These are phyloP conservation scores for Clavariopsis aquatica DNA, from an alignment of 495 filamentous ascomycete species.

Conservation along the genomic window DNA sequence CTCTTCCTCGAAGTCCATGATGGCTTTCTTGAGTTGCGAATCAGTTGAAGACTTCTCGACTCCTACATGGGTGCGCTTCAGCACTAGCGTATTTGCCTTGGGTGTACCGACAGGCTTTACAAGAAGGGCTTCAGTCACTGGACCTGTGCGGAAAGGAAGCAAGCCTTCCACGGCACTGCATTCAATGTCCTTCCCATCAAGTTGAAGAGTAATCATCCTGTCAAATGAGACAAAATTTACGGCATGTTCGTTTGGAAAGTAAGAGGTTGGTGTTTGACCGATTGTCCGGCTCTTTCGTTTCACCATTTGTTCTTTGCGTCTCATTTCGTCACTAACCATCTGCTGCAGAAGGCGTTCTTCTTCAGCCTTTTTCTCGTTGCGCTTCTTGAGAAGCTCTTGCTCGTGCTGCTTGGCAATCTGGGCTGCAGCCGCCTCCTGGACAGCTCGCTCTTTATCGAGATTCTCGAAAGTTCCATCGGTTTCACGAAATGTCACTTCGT, in stretches of 20 bases:
- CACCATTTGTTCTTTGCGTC: conserved; percentile 52
- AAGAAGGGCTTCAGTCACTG: conserved; percentile 38
- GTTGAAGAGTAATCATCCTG: conserved; percentile 54
- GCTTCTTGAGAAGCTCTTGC: conserved; percentile 51
- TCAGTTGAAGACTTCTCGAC: conserved; percentile 54
- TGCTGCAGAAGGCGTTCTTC: conserved; percentile 74
- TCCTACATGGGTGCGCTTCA: conserved; percentile 67
- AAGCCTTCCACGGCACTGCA: conserved; percentile 33
- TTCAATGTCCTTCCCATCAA: conserved; percentile 20
- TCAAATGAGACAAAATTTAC: conserved; percentile 66
- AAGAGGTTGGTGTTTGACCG: conserved; percentile 41
- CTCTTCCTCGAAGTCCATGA: conserved; percentile 66
- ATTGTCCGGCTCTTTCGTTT: conserved; percentile 40
- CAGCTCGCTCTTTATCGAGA: conserved; percentile 83
- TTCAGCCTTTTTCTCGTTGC: conserved; percentile 59
- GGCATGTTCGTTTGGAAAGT: conserved; percentile 43
- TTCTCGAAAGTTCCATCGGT: conserved; percentile 75
- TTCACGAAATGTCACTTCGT: conserved; percentile 72
- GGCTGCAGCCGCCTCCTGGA: conserved; percentile 60
- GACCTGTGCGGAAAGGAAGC: conserved; percentile 24
- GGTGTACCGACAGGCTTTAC: conserved; percentile 41
- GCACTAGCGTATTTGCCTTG: conserved; percentile 56
- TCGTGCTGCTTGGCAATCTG: conserved; percentile 51
- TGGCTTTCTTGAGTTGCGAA: conserved; percentile 59
- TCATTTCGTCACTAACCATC: conserved; percentile 75